These are phyloP conservation scores for Bruguiera parviflora DNA, from an alignment of 345 rosid genomes.

Conservation along the genomic window DNA sequence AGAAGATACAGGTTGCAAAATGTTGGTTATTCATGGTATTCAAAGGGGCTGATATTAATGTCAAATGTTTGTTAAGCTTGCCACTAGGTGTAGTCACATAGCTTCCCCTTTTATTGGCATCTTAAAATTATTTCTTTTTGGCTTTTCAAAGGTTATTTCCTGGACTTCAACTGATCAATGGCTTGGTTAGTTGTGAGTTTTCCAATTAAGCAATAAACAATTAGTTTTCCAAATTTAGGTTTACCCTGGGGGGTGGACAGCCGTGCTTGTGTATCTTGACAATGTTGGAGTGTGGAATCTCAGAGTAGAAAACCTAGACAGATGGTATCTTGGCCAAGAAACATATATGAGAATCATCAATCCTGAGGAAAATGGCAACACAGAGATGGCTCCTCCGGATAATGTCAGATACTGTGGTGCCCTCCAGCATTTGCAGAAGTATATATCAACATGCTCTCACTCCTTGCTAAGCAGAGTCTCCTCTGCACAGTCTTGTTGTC, in stretches of 20 bases:
- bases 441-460: not conserved
- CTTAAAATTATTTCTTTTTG: no score
- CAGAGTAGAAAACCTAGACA: constrained; percentile 15
- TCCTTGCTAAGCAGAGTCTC: not conserved
- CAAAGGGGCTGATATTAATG: no score
- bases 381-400: constrained; percentile 3
- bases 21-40: no score
- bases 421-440: not conserved
- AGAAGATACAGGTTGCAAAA: no score
- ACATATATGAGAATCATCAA: constrained; percentile 17
- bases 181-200: not conserved
- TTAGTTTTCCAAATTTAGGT: not conserved
- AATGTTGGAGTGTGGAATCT: constrained; percentile 17
- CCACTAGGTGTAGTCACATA: no score
- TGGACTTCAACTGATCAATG: not conserved
- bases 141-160: no score
- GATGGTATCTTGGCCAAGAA: constrained; percentile 21
- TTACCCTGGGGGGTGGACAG: not conserved
- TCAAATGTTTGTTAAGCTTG: no score
- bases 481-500: not conserved
- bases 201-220: not conserved
- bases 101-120: no score
- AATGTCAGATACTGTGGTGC: constrained; percentile 5
- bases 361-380: constrained; percentile 11
- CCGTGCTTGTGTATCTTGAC: constrained; percentile 1